Conservation (phyloP, 2,329 filamentous ascomycete genomes). For the Teratosphaeriaceae sp. region DNA sequence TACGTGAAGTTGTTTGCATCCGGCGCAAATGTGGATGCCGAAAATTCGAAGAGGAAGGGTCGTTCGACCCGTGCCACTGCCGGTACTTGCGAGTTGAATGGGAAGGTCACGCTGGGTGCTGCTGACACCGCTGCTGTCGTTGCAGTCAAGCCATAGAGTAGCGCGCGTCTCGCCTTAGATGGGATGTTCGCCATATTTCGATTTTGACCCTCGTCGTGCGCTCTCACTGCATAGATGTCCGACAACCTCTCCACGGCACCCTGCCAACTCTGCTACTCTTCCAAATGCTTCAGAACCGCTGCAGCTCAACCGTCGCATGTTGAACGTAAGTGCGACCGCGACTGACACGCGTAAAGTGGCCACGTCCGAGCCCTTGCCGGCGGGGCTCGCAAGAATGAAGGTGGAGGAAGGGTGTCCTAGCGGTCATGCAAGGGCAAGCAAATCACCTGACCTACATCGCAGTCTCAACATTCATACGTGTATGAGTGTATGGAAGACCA, state of each 20-base stretch:
- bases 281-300: slow-evolving; percentile 2
- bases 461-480: no score
- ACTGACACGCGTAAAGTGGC: slow-evolving; percentile 20
- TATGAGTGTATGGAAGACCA: no score
- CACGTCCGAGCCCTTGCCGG: slow-evolving; percentile 18
- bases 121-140: neutral
- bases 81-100: slow-evolving; percentile 78
- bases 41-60: slow-evolving; percentile 65
- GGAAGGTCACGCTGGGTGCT: slow-evolving; percentile 49
- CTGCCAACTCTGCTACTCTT: slow-evolving; percentile 9
- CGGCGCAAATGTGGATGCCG: slow-evolving; percentile 66
- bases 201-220: neutral
- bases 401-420: slow-evolving; percentile 12
- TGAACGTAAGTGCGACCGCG: no score
- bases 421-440: slow-evolving; percentile 13
- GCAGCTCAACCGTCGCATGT: slow-evolving; percentile 8
- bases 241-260: neutral
- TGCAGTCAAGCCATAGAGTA: neutral
- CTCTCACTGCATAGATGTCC: neutral
- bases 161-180: neutral
- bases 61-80: slow-evolving; percentile 64
- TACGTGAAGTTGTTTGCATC: slow-evolving; percentile 54
- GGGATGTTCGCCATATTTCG: neutral
- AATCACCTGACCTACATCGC: slow-evolving; percentile 1
- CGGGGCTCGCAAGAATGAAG: slow-evolving; percentile 20